Percentiles rank a stretch among this genome's conserved stretches.
These are phyloP conservation scores for Tilletiopsis washingtonensis DNA, from an alignment of 1,284 basidiomycete genomes.

Conservation along the genomic window DNA sequence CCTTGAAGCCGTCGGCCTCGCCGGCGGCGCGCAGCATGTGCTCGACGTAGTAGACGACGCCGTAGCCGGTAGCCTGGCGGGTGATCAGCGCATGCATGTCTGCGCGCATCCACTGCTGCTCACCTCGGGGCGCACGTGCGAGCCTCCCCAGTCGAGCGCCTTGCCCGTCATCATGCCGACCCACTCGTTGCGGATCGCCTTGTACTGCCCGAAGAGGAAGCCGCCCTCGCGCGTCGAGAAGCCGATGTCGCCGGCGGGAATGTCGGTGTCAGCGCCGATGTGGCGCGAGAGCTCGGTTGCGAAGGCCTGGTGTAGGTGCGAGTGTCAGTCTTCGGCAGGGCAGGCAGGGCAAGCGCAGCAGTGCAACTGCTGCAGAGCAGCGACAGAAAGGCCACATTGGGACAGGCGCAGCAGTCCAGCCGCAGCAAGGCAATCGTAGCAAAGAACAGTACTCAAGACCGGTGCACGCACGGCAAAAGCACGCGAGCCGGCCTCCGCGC, in stretches of 20 bases:
- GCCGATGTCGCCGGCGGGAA: slow-evolving; percentile 70
- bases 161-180: slow-evolving; percentile 71
- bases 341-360: background rate
- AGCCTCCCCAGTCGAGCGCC: slow-evolving; percentile 60
- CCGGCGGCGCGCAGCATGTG: slow-evolving; percentile 54
- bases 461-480: too few species aligned
- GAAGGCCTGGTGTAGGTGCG: slow-evolving; percentile 10
- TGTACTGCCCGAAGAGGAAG: slow-evolving; percentile 53
- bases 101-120: too few species aligned
- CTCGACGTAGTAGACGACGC: slow-evolving; percentile 69
- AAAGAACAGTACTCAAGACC: too few species aligned
- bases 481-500: too few species aligned
- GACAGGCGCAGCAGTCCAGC: too few species aligned
- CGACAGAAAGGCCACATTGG: too few species aligned
- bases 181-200: slow-evolving; percentile 67
- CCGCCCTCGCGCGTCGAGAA: slow-evolving; percentile 52
- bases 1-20: slow-evolving; percentile 48
- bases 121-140: slow-evolving; percentile 28
- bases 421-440: too few species aligned
- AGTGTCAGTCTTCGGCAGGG: background rate
- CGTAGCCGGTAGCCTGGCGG: slow-evolving; percentile 59
- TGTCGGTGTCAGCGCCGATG: slow-evolving; percentile 59
- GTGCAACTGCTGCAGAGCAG: too few species aligned
- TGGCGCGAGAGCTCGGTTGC: slow-evolving; percentile 29
- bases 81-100: too few species aligned